Percentiles rank a stretch among this genome's conserved stretches.
These are phyloP conservation scores for Xylariaceae sp. DNA, from an alignment of 2,329 filamentous ascomycete species.

Conservation along the genomic window DNA sequence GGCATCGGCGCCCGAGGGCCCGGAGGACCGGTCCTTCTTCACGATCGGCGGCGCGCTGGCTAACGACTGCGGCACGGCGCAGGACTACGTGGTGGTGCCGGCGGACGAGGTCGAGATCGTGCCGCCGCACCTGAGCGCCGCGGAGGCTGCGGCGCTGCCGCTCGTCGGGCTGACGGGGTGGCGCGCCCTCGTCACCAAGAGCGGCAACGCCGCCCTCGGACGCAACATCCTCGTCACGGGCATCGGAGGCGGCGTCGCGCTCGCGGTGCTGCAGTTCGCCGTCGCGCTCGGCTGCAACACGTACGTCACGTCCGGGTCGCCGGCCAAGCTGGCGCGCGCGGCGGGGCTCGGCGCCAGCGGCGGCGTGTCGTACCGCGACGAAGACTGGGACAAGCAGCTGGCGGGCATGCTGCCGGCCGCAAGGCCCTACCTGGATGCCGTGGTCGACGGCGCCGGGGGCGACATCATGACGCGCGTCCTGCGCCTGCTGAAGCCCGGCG, in stretches of 20 bases:
- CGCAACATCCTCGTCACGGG: constrained; percentile 85
- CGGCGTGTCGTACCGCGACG: constrained; percentile 81
- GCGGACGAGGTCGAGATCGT: constrained; percentile 76
- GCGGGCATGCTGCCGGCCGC: constrained; percentile 65
- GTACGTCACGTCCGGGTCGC: constrained; percentile 79
- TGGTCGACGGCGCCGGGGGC: constrained; percentile 90
- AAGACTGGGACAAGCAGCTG: constrained; percentile 82
- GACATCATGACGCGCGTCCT: constrained; percentile 73
- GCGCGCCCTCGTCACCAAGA: constrained; percentile 84
- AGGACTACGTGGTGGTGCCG: constrained; percentile 74
- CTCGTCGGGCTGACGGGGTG: constrained; percentile 87
- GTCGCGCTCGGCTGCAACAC: constrained; percentile 75
- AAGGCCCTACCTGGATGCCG: constrained; percentile 75
- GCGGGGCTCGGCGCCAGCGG: constrained; percentile 74
- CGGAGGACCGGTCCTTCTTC: constrained; percentile 68
- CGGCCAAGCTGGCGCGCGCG: constrained; percentile 77
- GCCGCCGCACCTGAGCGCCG: constrained; percentile 72
- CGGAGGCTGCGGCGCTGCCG: constrained; percentile 83
- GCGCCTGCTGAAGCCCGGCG: constrained; percentile 77
- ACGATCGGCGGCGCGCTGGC: constrained; percentile 73
- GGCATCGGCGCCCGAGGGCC: constrained; percentile 72
- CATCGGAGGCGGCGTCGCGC: constrained; percentile 89
- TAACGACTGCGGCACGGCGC: constrained; percentile 69
- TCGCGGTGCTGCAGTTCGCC: constrained; percentile 81
- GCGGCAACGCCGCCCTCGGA: constrained; percentile 63